Percentiles rank a stretch among this genome's conserved stretches.
Evolutionary conservation across 2,329 filamentous ascomycete genomes (phyloP).

Genomic region (Pezicula carpinea): DNA sequence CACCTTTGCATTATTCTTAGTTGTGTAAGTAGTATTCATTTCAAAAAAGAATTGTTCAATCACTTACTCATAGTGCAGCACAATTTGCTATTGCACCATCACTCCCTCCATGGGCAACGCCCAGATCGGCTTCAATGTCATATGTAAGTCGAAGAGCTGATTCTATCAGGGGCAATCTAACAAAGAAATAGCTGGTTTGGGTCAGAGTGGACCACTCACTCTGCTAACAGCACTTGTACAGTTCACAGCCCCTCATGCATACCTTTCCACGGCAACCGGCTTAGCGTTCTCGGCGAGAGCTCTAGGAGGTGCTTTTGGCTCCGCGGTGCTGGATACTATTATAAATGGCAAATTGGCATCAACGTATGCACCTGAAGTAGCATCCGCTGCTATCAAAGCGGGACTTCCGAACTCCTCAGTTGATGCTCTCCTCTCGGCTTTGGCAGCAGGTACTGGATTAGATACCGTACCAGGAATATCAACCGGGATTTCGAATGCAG

Average conservation of each 20-base stretch:
- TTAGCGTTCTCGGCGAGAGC: constrained; percentile 48
- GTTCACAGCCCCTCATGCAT: constrained; percentile 48
- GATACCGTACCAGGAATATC: constrained; percentile 33
- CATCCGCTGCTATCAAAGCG: constrained; percentile 35
- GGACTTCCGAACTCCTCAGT: constrained; percentile 37
- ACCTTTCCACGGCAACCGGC: constrained; percentile 47
- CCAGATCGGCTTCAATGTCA: constrained; percentile 43
- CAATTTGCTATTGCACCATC: constrained; percentile 42
- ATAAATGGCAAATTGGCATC: constrained; percentile 41
- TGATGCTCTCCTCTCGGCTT: constrained; percentile 33
- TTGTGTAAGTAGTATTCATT: constrained; percentile 32
- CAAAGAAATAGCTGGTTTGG: constrained; percentile 34
- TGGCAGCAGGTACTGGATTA: constrained; percentile 31
- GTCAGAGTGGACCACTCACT: constrained; percentile 45
- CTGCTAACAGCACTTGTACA: constrained; percentile 46
- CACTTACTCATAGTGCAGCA: constrained; percentile 20
- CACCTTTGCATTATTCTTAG: constrained; percentile 42
- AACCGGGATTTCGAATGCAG: constrained; percentile 32
- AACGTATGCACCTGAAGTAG: constrained; percentile 36
- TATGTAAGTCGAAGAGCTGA: constrained; percentile 21
- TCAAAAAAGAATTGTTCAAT: background rate
- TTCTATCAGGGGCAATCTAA: background rate
- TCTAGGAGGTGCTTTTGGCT: constrained; percentile 48
- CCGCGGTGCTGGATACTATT: constrained; percentile 46
- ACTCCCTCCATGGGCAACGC: constrained; percentile 37